Base-by-base conservation (phyloP, 1,139 yeast genomes). In the Blastobotrys persicus region DNA sequence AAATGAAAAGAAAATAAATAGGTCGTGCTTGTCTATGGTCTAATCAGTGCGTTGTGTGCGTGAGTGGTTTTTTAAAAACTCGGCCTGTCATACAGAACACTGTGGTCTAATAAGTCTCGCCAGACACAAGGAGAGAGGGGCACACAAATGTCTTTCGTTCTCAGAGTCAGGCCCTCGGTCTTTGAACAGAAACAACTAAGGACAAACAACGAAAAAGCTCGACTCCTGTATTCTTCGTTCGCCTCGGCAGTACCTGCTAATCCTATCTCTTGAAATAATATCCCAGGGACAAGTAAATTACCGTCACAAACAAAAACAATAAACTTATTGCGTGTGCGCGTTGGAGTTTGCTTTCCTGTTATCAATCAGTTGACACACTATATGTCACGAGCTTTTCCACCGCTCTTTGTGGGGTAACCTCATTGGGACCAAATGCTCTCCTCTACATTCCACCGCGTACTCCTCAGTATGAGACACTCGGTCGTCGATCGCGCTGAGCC, bases 361-460 rank as follows among this genome's bases (percentile, higher is more conserved):
- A 17, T 12, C 18, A 17, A 37, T 37, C 41, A 37, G 19, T 23
- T 37, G 41, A 37, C 41, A 23, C 11, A 23, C 28, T 23, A 23
- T 23, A 37, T 37, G 41, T 37, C 41, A 37, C 41, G 41, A 37
- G 41, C 19, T 37, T 37, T 37, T 12, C 34, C 4, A 26, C 6
- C 9, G 17, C 26, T 37, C 26, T 37, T 37, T 37, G 41, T 37
- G 41, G 41, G 41, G 41, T 37, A 37, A 37, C n/a, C 18, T 13
- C 19, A 37, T 37, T 37, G 41, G 41, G 41, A 37, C 41, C 26
- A 37, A 34, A 37, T 37, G 17, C 41, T 37, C 18, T 37, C 18
- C 12, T 17, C 18, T 37, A 37, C 41, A n/a, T n/a, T 37, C 19
- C 13, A 17, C 13, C 13, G 14, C 13, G 41, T 37, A 37, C 19